These are phyloP conservation scores for Psidium guajava DNA, from an alignment of 345 rosid genomes.

Conservation along the genomic window DNA sequence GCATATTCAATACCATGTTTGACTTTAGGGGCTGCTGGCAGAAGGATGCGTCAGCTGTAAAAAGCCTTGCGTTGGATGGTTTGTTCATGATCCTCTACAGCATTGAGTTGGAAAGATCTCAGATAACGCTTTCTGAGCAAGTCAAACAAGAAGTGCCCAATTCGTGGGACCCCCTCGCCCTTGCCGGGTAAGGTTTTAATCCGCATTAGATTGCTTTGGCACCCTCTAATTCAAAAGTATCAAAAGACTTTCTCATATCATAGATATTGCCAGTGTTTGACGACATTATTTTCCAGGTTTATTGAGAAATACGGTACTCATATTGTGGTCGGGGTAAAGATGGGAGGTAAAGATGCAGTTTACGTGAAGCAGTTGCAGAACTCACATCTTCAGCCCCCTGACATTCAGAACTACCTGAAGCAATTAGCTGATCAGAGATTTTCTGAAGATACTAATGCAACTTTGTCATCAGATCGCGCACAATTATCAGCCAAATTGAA, in stretches of 20 bases:
- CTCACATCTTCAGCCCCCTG: conserved; percentile 43
- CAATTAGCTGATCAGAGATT: conserved; percentile 52
- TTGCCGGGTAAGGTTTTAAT: conserved; percentile 60
- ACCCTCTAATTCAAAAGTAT: background rate
- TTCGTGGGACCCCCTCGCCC: conserved; percentile 83
- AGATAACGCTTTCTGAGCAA: conserved; percentile 45
- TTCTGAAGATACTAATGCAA: conserved; percentile 16
- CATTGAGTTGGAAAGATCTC: conserved; percentile 66
- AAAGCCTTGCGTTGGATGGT: conserved; percentile 78
- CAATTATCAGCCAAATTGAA: conserved; percentile 18
- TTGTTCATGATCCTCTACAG: conserved; percentile 84
- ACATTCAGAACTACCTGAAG: conserved; percentile 60
- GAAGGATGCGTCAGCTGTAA: conserved; percentile 58
- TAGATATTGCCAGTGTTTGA: background rate
- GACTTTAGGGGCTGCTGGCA: conserved; percentile 61
- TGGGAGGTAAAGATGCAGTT: conserved; percentile 89
- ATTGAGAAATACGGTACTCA: conserved; percentile 80
- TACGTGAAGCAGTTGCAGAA: conserved; percentile 60
- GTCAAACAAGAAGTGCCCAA: conserved; percentile 72
- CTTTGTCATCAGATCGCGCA: background rate
- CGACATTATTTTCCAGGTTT: conserved; percentile 38
- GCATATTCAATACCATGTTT: conserved; percentile 72
- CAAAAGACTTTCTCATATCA: background rate
- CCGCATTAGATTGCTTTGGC: background rate
- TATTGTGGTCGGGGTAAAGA: conserved; percentile 74